Evolutionary conservation across 2,329 filamentous ascomycete genomes (phyloP).

Genomic region (Venturia oleaginea): DNA sequence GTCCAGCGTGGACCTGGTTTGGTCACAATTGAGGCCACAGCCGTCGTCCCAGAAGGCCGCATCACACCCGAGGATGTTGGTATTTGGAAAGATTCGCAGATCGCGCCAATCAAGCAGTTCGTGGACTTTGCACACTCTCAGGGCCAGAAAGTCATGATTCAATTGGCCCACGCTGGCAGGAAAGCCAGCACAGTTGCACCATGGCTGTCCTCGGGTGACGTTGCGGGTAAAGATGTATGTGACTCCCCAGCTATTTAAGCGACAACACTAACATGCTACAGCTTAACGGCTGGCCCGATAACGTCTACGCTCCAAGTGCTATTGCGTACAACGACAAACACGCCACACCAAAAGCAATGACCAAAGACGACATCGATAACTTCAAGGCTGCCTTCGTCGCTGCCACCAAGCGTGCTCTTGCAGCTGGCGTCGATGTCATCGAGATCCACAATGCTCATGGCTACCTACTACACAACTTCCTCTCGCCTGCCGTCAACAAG

Average conservation of each 20-base stretch:
- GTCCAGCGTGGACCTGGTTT: slow-evolving; percentile 66
- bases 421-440: slow-evolving; percentile 65
- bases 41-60: slow-evolving; percentile 65
- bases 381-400: slow-evolving; percentile 55
- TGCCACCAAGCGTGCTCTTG: slow-evolving; percentile 45
- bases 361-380: slow-evolving; percentile 55
- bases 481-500: slow-evolving; percentile 60
- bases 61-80: slow-evolving; percentile 75
- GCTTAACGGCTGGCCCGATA: slow-evolving; percentile 45
- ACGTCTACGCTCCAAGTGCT: slow-evolving; percentile 48
- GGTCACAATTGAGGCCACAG: slow-evolving; percentile 68
- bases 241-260: neutral
- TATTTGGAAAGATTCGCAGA: slow-evolving; percentile 77
- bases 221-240: slow-evolving; percentile 42
- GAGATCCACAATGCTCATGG: slow-evolving; percentile 77
- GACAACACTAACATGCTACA: slow-evolving; percentile 18
- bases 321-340: slow-evolving; percentile 54
- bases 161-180: slow-evolving; percentile 70
- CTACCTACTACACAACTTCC: slow-evolving; percentile 63
- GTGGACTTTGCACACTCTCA: slow-evolving; percentile 75
- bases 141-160: slow-evolving; percentile 65
- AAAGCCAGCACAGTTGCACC: slow-evolving; percentile 52
- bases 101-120: slow-evolving; percentile 59
- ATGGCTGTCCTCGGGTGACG: slow-evolving; percentile 50
- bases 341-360: slow-evolving; percentile 58